Base-by-base conservation (phyloP, 2,329 filamentous ascomycete species). In the Penicillium oxalicum region DNA sequence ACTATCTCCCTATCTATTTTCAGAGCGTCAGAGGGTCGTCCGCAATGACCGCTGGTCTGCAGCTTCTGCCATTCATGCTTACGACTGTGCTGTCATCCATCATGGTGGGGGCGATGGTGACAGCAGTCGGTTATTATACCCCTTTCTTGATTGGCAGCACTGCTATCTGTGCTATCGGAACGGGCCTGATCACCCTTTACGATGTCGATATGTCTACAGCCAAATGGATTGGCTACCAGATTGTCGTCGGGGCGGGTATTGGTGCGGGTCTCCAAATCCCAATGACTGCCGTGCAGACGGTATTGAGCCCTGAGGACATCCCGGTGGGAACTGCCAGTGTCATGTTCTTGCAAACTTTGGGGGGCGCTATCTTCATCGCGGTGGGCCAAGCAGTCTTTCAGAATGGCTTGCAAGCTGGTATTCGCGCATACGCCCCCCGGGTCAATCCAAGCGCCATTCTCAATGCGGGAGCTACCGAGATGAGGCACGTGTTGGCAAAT, bases 191-290 rank as follows among this genome's bases (percentile, higher is more conserved):
- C 12, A 59, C 52, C 26, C 43, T 45, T 3, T 44, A 62, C 3
- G 43, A 50, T 7, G 45, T 49, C 5, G 25, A 48, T 28, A 55
- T 57, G 1, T 11, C 32, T 4, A 26, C 43, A n/a, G 53, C 36
- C 2, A 52, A 57, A 43, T 67, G 63, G 60, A 59, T 69, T 36
- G 61, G 59, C 2, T 70, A 63, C 44, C 66, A 69, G 42, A 53
- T 68, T 12, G 37, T 68, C 3, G 40, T 45, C 29, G 66, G 63
- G 11, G 25, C 58, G 18, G 63, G 59, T 18, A 34, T 53, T 24
- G 66, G 64, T 9, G 29, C 51, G 25, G 52, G 46, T 13, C 49
- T 64, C 25, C 60, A 62, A 27, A 48, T 61, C 12, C 61, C 64
- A 25, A 51, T 60, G 24, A 59, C 62, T 1, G 56, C 53, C 9